phyloP scores from a whole-genome alignment of 176 grass and related monocot species.

The Miscanthus lutarioriparius region DNA sequence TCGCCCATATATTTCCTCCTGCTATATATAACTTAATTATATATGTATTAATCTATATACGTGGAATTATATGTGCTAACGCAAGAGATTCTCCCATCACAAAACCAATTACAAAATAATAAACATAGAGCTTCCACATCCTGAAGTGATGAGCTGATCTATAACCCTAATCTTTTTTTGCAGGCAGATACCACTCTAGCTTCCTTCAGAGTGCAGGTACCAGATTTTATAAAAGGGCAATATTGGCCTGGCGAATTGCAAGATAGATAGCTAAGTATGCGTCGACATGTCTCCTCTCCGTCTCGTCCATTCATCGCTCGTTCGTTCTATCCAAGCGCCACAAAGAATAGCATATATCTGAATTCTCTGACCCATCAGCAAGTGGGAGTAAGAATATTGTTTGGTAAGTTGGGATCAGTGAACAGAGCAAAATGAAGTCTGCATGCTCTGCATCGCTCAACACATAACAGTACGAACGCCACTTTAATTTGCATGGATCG shows the following conservation, averaged over 20 bases:
- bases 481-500: constrained; percentile 25
- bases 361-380: constrained; percentile 41
- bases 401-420: constrained; percentile 30
- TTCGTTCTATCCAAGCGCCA: constrained; percentile 23
- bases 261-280: background rate
- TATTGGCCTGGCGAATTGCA: constrained; percentile 15
- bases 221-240: constrained; percentile 20
- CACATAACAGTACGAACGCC: constrained; percentile 14
- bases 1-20: constrained; percentile 4
- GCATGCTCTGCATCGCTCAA: constrained; percentile 10
- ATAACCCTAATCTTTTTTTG: background rate
- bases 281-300: constrained; percentile 23
- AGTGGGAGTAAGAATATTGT: constrained; percentile 27
- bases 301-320: constrained; percentile 6
- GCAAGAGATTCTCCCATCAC: background rate
- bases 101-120: background rate
- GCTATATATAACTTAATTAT: constrained; percentile 25
- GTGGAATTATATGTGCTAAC: constrained; percentile 36
- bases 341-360: constrained; percentile 33
- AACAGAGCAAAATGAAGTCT: background rate
- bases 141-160: constrained; percentile 11
- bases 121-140: constrained; percentile 10
- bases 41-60: background rate
- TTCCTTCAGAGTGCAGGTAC: constrained; percentile 21
- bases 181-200: constrained; percentile 23